These are phyloP conservation scores for Nissolia schottii DNA, from an alignment of 306 rosid genomes.

Conservation along the genomic window DNA sequence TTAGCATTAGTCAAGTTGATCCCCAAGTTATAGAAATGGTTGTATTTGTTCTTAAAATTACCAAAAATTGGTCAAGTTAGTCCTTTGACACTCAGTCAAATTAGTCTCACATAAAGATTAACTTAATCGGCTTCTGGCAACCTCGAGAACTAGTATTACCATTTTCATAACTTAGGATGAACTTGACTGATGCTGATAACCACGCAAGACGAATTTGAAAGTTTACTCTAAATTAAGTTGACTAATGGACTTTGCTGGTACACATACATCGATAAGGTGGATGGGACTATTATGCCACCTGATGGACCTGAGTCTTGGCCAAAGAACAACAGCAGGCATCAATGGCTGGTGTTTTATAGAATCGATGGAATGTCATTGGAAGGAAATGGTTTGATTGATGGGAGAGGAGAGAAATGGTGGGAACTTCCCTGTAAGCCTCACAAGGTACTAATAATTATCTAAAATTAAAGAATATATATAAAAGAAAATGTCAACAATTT, in stretches of 20 bases:
- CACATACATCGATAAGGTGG: slow-evolving; percentile 45
- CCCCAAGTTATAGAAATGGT: too few relatives aligned
- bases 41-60: too few relatives aligned
- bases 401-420: slow-evolving; percentile 98
- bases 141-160: too few relatives aligned
- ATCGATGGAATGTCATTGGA: slow-evolving; percentile 57
- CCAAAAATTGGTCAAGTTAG: too few relatives aligned
- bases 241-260: slow-evolving; percentile 7
- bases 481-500: not conserved
- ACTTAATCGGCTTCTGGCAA: too few relatives aligned
- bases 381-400: slow-evolving; percentile 87
- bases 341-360: slow-evolving; percentile 85
- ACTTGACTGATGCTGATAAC: too few relatives aligned
- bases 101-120: too few relatives aligned
- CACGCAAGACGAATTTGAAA: too few relatives aligned
- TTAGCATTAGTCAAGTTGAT: too few relatives aligned
- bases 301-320: slow-evolving; percentile 96
- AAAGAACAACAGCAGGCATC: slow-evolving; percentile 51
- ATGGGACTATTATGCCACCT: slow-evolving; percentile 77
- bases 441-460: slow-evolving; percentile 47
- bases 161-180: too few relatives aligned
- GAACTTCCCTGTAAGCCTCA: slow-evolving; percentile 97
- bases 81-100: too few relatives aligned
- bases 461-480: not conserved
- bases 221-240: too few relatives aligned